Base-by-base conservation (phyloP, 2,329 filamentous ascomycete species). In the Clonostachys rhizophaga region DNA sequence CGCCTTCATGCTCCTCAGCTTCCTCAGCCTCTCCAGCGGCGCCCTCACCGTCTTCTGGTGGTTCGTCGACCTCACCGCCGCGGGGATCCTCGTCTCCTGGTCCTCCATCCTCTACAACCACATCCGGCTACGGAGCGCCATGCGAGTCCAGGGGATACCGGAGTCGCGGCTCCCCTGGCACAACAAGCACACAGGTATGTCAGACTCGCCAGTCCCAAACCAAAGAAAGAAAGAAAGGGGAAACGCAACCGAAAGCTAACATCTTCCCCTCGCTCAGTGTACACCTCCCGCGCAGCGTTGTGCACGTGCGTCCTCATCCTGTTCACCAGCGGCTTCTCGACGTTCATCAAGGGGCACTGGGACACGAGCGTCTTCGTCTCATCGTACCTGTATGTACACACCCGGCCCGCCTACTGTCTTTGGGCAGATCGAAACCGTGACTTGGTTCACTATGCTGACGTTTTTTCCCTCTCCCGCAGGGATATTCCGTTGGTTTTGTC, bases 251-350 rank as follows among this genome's bases (percentile, higher is more conserved):
- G 52, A 30, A 53, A 43, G 13, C 34, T 14, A n/a, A 16, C 13
- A 30, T 2, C 18, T 18, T 4, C 5, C 18, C 5, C 18, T 30
- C 33, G 17, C 34, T 10, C 10, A 83, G 78, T 73, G 12, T 83
- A 82, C 53, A 78, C 74, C 12, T 87, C 87, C 0, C 84, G 75
- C 54, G 64, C 69, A 9, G 78, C 80, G 1, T 69, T 91, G 6
- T 58, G 71, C 50, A 78, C 84, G 70, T 80, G 75, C 57, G 67
- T 83, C 30, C 62, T 86, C 39, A 84, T 89, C 50, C 66, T 91
- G 5, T 70, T 90, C 39, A 90, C 87, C 5, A 79, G 81, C 36
- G 86, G 86, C 1, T 90, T 90, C 54, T 58, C 68, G 3, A 78
- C 81, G 5, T 86, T 86, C 49, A 81, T 79, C 2, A 64, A 64